A percentile compares a stretch with the other conserved stretches of the same genome.
phyloP scores from a whole-genome alignment of 2,329 filamentous ascomycete species.

The Exophiala oligosperma region DNA sequence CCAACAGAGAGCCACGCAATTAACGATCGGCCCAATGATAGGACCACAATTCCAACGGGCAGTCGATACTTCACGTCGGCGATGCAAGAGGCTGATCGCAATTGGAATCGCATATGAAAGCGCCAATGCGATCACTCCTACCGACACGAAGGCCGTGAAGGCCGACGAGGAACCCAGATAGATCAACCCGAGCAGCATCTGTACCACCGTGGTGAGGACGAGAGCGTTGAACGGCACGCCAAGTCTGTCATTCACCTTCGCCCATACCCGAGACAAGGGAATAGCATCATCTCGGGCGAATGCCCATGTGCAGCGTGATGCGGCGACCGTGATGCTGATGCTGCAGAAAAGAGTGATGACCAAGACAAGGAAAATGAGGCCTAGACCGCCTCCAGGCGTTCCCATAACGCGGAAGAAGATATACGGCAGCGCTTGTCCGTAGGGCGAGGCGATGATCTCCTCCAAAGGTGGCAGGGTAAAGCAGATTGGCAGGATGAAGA shows the following conservation, averaged over 20 bases:
- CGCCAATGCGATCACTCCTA: constrained; percentile 58
- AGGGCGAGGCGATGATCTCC: constrained; percentile 47
- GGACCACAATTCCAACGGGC: constrained; percentile 51
- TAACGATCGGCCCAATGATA: constrained; percentile 46
- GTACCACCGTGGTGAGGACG: constrained; percentile 59
- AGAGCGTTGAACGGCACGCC: constrained; percentile 69
- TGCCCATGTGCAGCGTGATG: constrained; percentile 59
- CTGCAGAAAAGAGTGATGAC: constrained; percentile 55
- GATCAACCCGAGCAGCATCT: constrained; percentile 52
- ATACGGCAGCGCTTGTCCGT: constrained; percentile 52
- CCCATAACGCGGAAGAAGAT: constrained; percentile 54
- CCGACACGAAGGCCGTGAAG: constrained; percentile 53
- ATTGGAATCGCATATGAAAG: constrained; percentile 60
- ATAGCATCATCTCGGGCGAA: constrained; percentile 75
- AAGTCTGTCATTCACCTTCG: constrained; percentile 59
- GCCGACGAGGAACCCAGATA: constrained; percentile 50
- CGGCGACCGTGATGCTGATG: constrained; percentile 54
- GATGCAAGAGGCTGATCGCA: constrained; percentile 48
- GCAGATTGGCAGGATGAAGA: constrained; percentile 57
- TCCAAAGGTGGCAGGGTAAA: constrained; percentile 49
- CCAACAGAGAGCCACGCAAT: constrained; percentile 51
- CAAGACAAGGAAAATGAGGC: constrained; percentile 52
- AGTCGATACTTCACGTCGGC: constrained; percentile 48
- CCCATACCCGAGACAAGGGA: constrained; percentile 60
- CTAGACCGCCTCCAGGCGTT: constrained; percentile 48